Base-by-base conservation (phyloP, 176 grass and related monocot species). In the Musa itinerans region DNA sequence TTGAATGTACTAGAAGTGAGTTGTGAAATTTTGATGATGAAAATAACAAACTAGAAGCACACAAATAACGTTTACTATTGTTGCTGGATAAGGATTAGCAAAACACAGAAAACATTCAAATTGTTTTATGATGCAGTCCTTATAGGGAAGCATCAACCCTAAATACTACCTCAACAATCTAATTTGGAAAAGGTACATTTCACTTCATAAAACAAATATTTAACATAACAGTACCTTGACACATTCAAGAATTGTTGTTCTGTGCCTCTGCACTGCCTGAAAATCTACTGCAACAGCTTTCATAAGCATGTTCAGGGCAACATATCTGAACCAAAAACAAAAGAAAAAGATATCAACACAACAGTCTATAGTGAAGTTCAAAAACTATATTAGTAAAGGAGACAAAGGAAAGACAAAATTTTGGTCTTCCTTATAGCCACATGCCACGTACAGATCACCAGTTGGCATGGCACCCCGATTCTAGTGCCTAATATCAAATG, bases 211-310 rank as follows among this genome's bases (percentile, higher is more conserved):
- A 55, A 55, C 52, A 67, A n/a, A 19, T 34, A 79, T 43, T 43
- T 12, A 59, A 13, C 15, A 69, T 57, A 52, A 43, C 3, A 29
- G 84, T 88, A 99, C 96, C 90, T 99, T 99, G 62, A 95, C 96
- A 73, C 96, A 99, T 81, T 99, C 96, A 65, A 99, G 74, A 74
- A 99, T 99, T 49, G 96, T 99, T 78, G 79, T 76, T 72, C 88
- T 85, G 81, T 99, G 96, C 84, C 96, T 99, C 83, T 99, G 91
- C 72, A 99, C 96, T 24, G 96, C 89, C 88, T 95, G 91, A 62
- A 83, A 81, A 75, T 99, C 96, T 70, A 99, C 85, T 14, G 83
- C 73, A 78, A 95, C 87, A 63, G 89, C 96, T 87, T 93, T 99
- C 86, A 85, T 88, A 69, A 99, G 91, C 87, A 99, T 95, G 79